Evolutionary conservation across 1,284 basidiomycete genomes (phyloP), one percentile per base, ranked within the genome.

Genomic region (Papiliotrema nemorosa): DNA sequence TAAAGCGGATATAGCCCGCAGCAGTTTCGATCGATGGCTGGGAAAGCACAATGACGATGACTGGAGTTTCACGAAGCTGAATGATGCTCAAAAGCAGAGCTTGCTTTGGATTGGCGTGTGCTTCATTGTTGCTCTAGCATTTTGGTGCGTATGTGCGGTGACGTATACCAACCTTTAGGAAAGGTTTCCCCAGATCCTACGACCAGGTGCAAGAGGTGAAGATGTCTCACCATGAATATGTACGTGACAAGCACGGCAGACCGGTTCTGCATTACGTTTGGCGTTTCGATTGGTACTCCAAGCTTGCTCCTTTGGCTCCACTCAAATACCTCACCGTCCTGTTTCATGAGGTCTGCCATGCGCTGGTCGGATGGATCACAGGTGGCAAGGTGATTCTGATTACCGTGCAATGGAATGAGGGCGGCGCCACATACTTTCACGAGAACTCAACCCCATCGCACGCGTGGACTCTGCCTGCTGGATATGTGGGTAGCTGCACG

Each of bases 301-400:
- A 26, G 4, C 9, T 27, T 24, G 40, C 24, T 7, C 20, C 25
- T 3, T n/a, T 42, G 40, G 24, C 26, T 46, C 62, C 61, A 2
- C 58, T 65, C 54, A 69, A 69, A 44, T 55, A 63, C n/a, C 51
- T 66, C 29, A 69, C 66, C 1, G 66, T 69, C 2, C 48, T 65
- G 7, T 66, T 61, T 41, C 66, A 69, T 42, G 66, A 64, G 61
- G 50, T 63, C n/a, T 58, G 54, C 3, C 66, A 69, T 49, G 66
- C 64, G 16, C 52, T 69, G 5, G 56, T 66, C 16, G 66, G 66
- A 2, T 56, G 44, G 22, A 5, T 56, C 3, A 60, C 60, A 52
- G 62, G 39, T 34, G 60, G 54, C 7, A 29, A 5, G 18, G 21
- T 29, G n/a, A 29, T 41, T 20, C 24, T 26, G 6, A 36, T 44